Percentiles rank a stretch among this genome's conserved stretches.
phyloP scores from a whole-genome alignment of 2,329 filamentous ascomycete genomes.

The Xylariaceae sp. region DNA sequence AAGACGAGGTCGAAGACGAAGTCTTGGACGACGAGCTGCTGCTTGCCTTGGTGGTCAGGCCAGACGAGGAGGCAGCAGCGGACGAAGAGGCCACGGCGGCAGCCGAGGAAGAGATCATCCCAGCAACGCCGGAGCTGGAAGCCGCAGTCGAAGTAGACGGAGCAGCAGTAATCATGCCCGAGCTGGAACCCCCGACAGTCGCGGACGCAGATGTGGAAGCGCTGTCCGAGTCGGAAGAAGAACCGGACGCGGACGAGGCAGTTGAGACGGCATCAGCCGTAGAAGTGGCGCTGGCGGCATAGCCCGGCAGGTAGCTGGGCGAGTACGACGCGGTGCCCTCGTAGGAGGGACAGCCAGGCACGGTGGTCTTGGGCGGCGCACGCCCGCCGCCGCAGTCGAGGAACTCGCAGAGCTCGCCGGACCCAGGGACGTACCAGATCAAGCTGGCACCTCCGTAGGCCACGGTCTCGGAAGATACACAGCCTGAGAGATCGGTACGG shows the following conservation, averaged over 20 bases:
- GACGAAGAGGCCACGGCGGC: too few relatives aligned
- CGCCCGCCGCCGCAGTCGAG: conserved; percentile 66
- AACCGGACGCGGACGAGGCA: background rate
- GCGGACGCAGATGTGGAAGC: background rate
- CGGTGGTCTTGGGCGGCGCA: conserved; percentile 58
- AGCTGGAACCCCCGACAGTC: background rate
- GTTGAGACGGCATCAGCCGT: conserved; percentile 3
- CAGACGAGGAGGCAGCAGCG: conserved; percentile 1
- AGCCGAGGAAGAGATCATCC: background rate
- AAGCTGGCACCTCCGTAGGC: conserved; percentile 38
- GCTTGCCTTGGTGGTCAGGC: conserved; percentile 1
- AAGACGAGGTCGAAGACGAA: background rate
- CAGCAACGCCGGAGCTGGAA: background rate
- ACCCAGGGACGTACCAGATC: conserved; percentile 58
- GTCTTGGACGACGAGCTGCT: background rate
- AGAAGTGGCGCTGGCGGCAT: conserved; percentile 10
- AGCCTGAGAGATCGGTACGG: conserved; percentile 43
- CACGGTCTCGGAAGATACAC: conserved; percentile 34
- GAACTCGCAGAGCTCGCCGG: conserved; percentile 59
- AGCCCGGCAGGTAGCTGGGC: conserved; percentile 42
- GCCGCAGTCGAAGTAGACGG: background rate
- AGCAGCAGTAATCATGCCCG: background rate
- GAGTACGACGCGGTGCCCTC: conserved; percentile 50
- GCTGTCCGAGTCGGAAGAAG: background rate
- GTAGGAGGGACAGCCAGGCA: conserved; percentile 57